Conservation (phyloP, 176 grass and related monocot species). For the Aegilops umbellulata region DNA sequence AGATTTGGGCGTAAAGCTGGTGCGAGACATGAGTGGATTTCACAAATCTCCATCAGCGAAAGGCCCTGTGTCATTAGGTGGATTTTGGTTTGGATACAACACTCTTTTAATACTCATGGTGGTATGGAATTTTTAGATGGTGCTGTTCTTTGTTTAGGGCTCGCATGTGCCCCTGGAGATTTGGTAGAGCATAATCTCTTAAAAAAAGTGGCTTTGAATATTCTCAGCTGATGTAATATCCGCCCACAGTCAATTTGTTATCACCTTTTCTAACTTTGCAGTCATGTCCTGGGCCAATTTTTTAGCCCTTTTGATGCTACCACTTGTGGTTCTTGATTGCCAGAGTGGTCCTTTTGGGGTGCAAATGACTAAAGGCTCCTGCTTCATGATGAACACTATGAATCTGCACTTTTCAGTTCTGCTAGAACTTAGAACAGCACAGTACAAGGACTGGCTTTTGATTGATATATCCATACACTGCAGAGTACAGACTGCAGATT, state of each 20-base stretch:
- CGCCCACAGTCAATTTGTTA: slow-evolving; percentile 46
- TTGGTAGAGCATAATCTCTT: slow-evolving; percentile 40
- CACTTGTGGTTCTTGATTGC: slow-evolving; percentile 24
- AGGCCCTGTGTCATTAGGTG: not conserved
- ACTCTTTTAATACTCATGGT: slow-evolving; percentile 30
- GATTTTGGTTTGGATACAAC: slow-evolving; percentile 2
- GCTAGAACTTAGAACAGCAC: slow-evolving; percentile 25
- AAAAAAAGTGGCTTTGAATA: slow-evolving; percentile 71
- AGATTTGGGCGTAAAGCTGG: slow-evolving; percentile 30
- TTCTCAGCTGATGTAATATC: slow-evolving; percentile 53
- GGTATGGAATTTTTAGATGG: slow-evolving; percentile 30
- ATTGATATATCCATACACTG: not conserved
- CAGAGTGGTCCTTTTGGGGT: slow-evolving; percentile 31
- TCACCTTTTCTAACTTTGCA: slow-evolving; percentile 37
- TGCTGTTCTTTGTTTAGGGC: slow-evolving; percentile 51
- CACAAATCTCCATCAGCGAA: slow-evolving; percentile 29
- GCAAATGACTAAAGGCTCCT: slow-evolving; percentile 36
- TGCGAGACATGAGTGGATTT: slow-evolving; percentile 19
- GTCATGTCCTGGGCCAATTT: slow-evolving; percentile 34
- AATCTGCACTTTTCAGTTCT: slow-evolving; percentile 23
- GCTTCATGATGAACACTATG: slow-evolving; percentile 41
- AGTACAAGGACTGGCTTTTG: slow-evolving; percentile 2
- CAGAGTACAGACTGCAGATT: not conserved
- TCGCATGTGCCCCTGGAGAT: slow-evolving; percentile 38
- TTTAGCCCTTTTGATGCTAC: slow-evolving; percentile 42